These are phyloP conservation scores for Endotrypanum monterogeii DNA, from an alignment of 208 protist genomes.

Conservation along the genomic window DNA sequence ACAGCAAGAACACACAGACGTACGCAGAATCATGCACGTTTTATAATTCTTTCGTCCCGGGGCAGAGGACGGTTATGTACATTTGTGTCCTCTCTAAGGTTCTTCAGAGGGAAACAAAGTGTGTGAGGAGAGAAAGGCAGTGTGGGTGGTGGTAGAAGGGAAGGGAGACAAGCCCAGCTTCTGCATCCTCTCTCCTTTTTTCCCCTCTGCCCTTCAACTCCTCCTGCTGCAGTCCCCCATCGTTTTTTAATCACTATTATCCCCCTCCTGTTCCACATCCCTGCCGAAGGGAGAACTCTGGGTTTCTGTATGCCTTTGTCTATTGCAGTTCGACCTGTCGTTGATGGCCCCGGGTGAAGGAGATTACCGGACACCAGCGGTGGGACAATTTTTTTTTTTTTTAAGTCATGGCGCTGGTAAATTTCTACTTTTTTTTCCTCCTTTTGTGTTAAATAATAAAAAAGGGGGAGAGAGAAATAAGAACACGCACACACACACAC, in stretches of 20 bases:
- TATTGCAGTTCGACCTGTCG: no score
- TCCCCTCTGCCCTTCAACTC: no score
- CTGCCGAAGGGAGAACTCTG: no score
- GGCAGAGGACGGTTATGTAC: neutral
- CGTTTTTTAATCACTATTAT: no score
- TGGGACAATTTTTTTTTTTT: neutral
- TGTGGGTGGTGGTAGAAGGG: neutral
- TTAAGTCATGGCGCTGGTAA: neutral
- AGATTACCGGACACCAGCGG: no score
- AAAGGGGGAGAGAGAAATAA: neutral
- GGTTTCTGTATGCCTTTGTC: no score
- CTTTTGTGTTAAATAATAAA: neutral
- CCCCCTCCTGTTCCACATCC: no score
- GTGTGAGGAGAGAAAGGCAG: neutral
- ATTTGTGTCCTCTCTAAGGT: neutral
- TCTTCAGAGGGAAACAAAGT: neutral
- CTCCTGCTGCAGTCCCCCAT: no score
- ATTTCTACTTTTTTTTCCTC: slow-evolving; percentile 7
- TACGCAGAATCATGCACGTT: neutral
- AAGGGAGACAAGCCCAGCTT: neutral
- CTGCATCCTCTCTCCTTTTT: neutral
- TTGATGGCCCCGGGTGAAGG: no score
- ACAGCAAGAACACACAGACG: neutral
- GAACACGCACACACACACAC: neutral
- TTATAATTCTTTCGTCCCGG: neutral